Base-by-base conservation (phyloP, 129 eudicot species). In the Heracleum sosnowskyi region DNA sequence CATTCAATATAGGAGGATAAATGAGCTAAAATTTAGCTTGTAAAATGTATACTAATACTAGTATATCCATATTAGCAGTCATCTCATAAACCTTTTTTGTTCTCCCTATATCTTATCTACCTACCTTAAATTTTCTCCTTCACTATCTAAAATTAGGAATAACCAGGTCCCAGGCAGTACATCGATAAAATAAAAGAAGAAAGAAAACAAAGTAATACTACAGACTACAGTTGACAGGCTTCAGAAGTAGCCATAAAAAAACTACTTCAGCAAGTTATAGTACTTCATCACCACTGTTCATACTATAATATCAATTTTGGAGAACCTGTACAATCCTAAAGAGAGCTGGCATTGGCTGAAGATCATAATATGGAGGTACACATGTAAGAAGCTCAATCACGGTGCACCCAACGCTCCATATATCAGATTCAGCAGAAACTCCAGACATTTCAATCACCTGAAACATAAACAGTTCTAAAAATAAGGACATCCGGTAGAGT, bases 371-470 rank as follows among this genome's bases (percentile, higher is more conserved):
- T 13, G 99, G 99, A 75, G 99, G 99, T 76, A 96, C 87, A 77
- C 99, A 96, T 6, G 99, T 96, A 66, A 96, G 97, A 77, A 96
- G 93, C 78, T 96, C 99, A 78, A 96, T 96, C 75, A 96, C 99
- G 73, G 99, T 96, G 87, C 99, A 96, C 22, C 99, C 99, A 70
- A 96, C 99, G 87, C 99, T 96, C 99, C 99, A 96, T 76, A 96
- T 92, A 84, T 96, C 99, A 82, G 99, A 96, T 79, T 97, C 99
- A 64, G 97, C 97, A 86, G 97, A 96, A 82, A 96, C 99, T 82
- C 99, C 99, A 4, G 99, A 96, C 99, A 96, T 92, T 84, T 96
- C 99, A 86, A 96, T 96, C 47, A 96, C 99, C 99, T 96, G 89
- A 81, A 79, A 89, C 76, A 76, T 74, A n/a, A 44, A 74, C 2